phyloP scores from a whole-genome alignment of 192 early-diverging fungal genomes.

The Coemansia sp. region DNA sequence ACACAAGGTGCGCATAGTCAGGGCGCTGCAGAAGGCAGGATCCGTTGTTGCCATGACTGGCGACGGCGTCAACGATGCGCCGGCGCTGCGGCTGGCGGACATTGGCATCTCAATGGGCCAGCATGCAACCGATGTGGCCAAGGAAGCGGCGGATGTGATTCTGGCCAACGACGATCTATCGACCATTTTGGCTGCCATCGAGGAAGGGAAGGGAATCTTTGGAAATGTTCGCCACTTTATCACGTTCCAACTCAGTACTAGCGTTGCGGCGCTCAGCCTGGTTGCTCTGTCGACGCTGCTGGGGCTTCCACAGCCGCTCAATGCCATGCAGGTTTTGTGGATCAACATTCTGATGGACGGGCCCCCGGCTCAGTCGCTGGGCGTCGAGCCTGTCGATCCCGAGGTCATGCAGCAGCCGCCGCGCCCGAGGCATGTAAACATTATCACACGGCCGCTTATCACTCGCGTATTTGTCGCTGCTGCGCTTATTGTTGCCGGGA shows the following conservation, averaged over 20 bases:
- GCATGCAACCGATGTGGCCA: slow-evolving; percentile 92
- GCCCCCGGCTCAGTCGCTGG: slow-evolving; percentile 95
- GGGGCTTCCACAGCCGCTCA: slow-evolving; percentile 87
- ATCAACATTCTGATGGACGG: slow-evolving; percentile 99
- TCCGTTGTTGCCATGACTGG: slow-evolving; percentile 95
- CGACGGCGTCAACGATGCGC: slow-evolving; percentile 97
- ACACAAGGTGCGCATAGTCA: slow-evolving; percentile 92
- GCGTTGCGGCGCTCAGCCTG: slow-evolving; percentile 85
- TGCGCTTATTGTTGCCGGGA: slow-evolving; percentile 79
- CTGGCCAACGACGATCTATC: slow-evolving; percentile 95
- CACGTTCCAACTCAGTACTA: slow-evolving; percentile 94
- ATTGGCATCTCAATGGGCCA: slow-evolving; percentile 98
- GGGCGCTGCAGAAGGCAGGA: slow-evolving; percentile 84
- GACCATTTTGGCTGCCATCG: slow-evolving; percentile 90
- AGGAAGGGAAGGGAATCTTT: slow-evolving; percentile 98
- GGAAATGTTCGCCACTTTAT: slow-evolving; percentile 98
- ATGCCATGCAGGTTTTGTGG: slow-evolving; percentile 99
- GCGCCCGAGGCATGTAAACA: slow-evolving; percentile 73
- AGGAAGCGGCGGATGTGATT: slow-evolving; percentile 97
- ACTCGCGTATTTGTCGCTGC: slow-evolving; percentile 79
- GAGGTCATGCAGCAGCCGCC: slow-evolving; percentile 90
- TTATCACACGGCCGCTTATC: slow-evolving; percentile 74
- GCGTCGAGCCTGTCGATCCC: slow-evolving; percentile 93
- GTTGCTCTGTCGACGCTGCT: slow-evolving; percentile 86
- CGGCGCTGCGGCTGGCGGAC: slow-evolving; percentile 88